phyloP scores from a whole-genome alignment of 345 rosid genomes.

The Murraya paniculata region DNA sequence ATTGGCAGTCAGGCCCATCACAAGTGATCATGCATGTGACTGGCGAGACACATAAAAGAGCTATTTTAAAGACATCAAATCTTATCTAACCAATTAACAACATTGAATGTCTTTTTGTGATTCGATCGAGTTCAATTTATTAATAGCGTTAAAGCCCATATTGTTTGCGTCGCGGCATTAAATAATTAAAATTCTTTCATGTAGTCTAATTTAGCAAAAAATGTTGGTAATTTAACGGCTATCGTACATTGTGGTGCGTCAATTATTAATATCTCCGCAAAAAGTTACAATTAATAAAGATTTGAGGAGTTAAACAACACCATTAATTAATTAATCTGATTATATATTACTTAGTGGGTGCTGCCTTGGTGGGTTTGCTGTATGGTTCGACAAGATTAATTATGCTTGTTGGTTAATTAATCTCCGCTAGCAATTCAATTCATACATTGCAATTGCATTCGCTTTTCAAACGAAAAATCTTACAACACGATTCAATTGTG shows the following conservation, averaged over 20 bases:
- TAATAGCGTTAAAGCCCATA: neutral
- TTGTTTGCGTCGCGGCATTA: neutral
- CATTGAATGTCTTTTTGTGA: neutral
- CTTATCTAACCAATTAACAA: neutral
- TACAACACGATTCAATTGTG: too few species aligned
- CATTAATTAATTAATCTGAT: neutral
- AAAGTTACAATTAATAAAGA: neutral
- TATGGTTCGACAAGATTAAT: neutral
- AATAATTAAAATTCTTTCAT: too few species aligned
- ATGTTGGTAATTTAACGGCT: neutral
- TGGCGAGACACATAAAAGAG: neutral
- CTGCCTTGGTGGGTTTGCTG: slow-evolving; percentile 6
- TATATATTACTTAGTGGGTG: neutral
- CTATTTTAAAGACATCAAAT: neutral
- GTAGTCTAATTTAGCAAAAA: neutral
- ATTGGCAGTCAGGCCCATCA: neutral
- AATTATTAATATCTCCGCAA: neutral
- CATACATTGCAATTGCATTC: neutral
- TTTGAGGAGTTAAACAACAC: neutral
- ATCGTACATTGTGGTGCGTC: neutral
- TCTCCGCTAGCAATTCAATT: neutral
- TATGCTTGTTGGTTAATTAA: neutral
- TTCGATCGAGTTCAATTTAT: neutral
- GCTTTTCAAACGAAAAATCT: neutral
- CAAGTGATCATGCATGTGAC: neutral